These are phyloP conservation scores for Dipodascopsis tothii DNA, from an alignment of 805 yeast genomes.

Conservation along the genomic window DNA sequence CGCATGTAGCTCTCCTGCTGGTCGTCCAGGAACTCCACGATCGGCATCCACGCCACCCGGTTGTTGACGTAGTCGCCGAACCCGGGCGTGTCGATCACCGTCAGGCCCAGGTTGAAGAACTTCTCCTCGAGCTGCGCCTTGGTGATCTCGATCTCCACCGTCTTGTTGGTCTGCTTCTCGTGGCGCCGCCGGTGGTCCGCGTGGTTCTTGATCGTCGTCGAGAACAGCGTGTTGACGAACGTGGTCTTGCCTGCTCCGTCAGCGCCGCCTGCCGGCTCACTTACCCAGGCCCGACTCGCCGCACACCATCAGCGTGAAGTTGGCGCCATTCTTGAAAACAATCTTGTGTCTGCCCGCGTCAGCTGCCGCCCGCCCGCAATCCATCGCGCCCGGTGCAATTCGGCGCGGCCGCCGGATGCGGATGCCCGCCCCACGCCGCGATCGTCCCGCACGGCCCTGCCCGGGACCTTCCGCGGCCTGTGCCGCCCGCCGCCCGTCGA, in stretches of 20 bases:
- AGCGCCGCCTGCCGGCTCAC: conserved; percentile 3
- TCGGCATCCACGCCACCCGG: conserved; percentile 56
- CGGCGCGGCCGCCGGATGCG: too few species aligned
- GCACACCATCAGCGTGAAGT: conserved; percentile 73
- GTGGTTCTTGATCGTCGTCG: conserved; percentile 40
- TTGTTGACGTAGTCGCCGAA: conserved; percentile 68
- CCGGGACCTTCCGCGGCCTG: too few species aligned
- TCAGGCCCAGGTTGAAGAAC: conserved; percentile 51
- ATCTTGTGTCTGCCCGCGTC: conserved; percentile 27
- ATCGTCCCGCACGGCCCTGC: too few species aligned
- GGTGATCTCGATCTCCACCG: conserved; percentile 35
- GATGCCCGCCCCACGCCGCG: too few species aligned
- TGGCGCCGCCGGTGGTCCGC: conserved; percentile 35
- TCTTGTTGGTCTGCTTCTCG: conserved; percentile 35
- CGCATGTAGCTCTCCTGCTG: conserved; percentile 61
- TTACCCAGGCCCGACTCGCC: conserved; percentile 82
- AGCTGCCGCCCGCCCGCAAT: too few species aligned
- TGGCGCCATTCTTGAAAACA: conserved; percentile 49
- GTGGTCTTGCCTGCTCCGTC: conserved; percentile 52
- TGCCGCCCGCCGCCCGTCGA: too few species aligned
- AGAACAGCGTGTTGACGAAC: conserved; percentile 72
- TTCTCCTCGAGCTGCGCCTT: conserved; percentile 53
- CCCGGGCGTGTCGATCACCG: conserved; percentile 66
- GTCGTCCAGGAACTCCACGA: conserved; percentile 68
- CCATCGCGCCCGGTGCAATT: too few species aligned